A percentile compares a stretch with the other conserved stretches of the same genome.
These are phyloP conservation scores for Diaporthe amygdali DNA, from an alignment of 2,329 filamentous ascomycete genomes.

Conservation along the genomic window DNA sequence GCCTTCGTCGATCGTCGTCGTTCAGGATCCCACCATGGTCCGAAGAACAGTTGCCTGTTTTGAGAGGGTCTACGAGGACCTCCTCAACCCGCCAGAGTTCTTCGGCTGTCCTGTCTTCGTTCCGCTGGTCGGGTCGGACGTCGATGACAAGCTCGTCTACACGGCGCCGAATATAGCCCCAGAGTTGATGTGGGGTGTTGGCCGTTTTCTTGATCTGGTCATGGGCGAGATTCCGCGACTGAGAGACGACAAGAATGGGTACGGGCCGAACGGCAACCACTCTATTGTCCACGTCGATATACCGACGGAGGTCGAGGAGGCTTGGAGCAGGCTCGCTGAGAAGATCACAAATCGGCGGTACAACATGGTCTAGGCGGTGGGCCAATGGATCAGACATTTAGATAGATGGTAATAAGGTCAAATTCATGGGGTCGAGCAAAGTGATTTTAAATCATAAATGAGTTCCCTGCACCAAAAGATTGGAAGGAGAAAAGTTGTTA, in stretches of 20 bases:
- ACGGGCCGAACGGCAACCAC: not conserved
- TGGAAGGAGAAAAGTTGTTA: too few relatives aligned
- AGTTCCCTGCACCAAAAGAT: too few relatives aligned
- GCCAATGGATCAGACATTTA: too few relatives aligned
- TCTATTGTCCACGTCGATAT: not conserved
- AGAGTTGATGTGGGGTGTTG: not conserved
- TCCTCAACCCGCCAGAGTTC: not conserved
- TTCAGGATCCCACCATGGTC: not conserved
- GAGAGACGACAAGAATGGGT: not conserved
- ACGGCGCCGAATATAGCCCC: not conserved
- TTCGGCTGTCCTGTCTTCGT: not conserved
- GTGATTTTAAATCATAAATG: too few relatives aligned
- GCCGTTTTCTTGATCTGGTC: not conserved
- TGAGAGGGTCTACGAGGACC: not conserved
- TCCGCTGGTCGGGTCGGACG: not conserved
- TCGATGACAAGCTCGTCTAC: not conserved
- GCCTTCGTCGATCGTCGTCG: not conserved
- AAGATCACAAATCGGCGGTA: not conserved
- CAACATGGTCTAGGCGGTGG: not conserved
- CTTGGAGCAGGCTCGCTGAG: not conserved
- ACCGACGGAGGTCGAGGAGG: not conserved
- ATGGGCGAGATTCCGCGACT: not conserved
- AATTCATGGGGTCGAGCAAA: too few relatives aligned
- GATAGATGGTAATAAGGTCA: too few relatives aligned
- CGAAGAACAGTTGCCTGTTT: not conserved